These are phyloP conservation scores for Acacia confusa DNA, from an alignment of 306 rosid species.

Conservation along the genomic window DNA sequence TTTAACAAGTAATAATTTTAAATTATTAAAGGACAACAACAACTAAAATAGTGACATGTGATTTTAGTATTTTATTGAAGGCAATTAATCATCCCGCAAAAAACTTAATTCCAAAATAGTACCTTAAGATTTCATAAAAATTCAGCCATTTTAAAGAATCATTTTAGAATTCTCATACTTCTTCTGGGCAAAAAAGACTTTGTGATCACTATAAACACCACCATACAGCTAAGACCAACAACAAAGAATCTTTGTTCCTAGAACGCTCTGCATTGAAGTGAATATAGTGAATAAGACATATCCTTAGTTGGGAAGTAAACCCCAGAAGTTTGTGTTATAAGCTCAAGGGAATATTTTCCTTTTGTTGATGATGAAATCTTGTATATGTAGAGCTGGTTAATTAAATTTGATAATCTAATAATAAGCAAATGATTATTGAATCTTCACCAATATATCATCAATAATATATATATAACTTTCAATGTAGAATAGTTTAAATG, in stretches of 20 bases:
- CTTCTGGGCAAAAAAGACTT: too few species aligned
- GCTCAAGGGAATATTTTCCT: conserved; percentile 4
- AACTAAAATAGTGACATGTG: too few species aligned
- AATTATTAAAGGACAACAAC: too few species aligned
- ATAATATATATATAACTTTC: neutral
- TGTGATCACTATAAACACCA: neutral
- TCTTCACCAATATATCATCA: neutral
- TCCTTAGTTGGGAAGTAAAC: conserved; percentile 7
- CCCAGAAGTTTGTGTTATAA: conserved; percentile 5
- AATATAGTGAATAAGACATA: neutral
- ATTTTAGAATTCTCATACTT: too few species aligned
- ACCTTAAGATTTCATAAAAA: too few species aligned
- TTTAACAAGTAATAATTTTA: too few species aligned
- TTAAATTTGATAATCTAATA: neutral
- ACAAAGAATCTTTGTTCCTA: neutral
- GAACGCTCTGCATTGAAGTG: neutral
- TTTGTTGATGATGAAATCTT: neutral
- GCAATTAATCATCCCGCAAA: too few species aligned
- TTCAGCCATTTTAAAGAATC: too few species aligned
- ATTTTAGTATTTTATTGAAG: too few species aligned
- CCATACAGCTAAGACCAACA: neutral
- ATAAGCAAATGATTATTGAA: neutral
- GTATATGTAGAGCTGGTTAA: neutral
- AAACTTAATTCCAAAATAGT: too few species aligned
- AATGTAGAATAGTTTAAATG: neutral